Evolutionary conservation across 192 early-diverging fungal genomes (phyloP), one percentile per base, ranked within the genome.

Genomic region (Pilobolus umbonatus): DNA sequence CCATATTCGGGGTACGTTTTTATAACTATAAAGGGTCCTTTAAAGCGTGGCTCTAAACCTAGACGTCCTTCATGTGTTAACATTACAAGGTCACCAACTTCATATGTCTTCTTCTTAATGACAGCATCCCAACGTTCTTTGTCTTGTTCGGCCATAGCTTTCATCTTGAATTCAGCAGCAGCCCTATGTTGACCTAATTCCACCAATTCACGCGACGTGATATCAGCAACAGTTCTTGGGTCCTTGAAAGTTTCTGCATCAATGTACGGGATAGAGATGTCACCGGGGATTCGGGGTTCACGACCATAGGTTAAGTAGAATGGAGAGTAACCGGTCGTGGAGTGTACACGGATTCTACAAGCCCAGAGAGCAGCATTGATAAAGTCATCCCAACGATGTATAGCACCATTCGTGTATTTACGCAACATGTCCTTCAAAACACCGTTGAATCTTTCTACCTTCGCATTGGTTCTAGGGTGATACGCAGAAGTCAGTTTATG

Each of bases 301-400:
- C 48, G 24, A 4, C 64, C 64, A 29, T 66, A 66, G 2, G 53
- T 54, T 5, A 66, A 51, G 9, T 55, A 53, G 48, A 58, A 65
- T 3, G 63, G 56, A 28, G 48, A 52, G 19, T 51, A 42, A 0
- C 43, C 47, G 2, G 43, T 58, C 11, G 52, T 44, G 14, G 17
- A 5, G 9, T 46, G 44, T 4, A 42, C 28, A 26, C 48, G 53
- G 4, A 56, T 50, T 5, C 62, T 44, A 11, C 31, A 31, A 2
- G 54, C 53, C n/a, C 51, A 64, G 0, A 64, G 35, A 42, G 54
- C 34, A 28, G 54, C 45, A 35, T 47, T 30, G 0, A 64, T 38
- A 48, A 47, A 64, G 17, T 64, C 45, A 28, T 64, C 62, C 54
- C 62, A 64, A 8, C 61, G 8, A 28, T 42, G 39, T 9, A 43